Evolutionary conservation across 129 eudicot genomes (phyloP).

Genomic region (Flaveria trinervia): DNA sequence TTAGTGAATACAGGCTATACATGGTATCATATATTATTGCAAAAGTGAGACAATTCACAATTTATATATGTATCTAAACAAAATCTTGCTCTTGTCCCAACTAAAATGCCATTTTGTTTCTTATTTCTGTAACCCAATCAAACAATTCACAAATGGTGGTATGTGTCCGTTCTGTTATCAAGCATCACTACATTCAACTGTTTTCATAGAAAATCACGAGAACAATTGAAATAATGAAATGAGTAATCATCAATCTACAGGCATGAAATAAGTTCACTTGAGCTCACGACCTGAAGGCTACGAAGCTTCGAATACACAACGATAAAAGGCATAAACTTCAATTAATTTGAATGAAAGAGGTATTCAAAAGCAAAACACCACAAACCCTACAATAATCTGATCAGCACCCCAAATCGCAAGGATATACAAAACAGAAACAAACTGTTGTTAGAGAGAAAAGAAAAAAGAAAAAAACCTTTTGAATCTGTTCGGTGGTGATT

Average conservation of each 20-base stretch:
- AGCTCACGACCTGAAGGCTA: too few species aligned
- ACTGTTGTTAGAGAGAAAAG: neutral
- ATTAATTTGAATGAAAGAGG: neutral
- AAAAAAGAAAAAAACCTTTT: constrained; percentile 28
- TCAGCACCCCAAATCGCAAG: neutral
- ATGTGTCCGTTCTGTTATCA: neutral
- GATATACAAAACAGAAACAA: neutral
- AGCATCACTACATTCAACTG: neutral
- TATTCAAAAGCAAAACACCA: neutral
- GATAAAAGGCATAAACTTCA: too few species aligned
- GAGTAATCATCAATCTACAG: neutral
- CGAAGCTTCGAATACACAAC: too few species aligned
- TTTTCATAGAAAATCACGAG: neutral
- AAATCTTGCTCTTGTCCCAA: neutral
- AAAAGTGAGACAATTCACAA: too few species aligned
- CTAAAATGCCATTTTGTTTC: neutral
- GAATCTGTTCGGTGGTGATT: constrained; percentile 44
- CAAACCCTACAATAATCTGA: neutral
- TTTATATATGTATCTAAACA: neutral
- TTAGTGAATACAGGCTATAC: too few species aligned
- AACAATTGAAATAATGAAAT: neutral
- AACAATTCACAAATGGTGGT: neutral
- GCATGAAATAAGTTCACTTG: neutral
- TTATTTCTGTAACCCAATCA: neutral
- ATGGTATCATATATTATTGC: too few species aligned